Percentiles rank a stretch among this genome's conserved stretches.
Evolutionary conservation across 139 green algal genomes (phyloP).

Genomic region (Spirogloea muscicola): DNA sequence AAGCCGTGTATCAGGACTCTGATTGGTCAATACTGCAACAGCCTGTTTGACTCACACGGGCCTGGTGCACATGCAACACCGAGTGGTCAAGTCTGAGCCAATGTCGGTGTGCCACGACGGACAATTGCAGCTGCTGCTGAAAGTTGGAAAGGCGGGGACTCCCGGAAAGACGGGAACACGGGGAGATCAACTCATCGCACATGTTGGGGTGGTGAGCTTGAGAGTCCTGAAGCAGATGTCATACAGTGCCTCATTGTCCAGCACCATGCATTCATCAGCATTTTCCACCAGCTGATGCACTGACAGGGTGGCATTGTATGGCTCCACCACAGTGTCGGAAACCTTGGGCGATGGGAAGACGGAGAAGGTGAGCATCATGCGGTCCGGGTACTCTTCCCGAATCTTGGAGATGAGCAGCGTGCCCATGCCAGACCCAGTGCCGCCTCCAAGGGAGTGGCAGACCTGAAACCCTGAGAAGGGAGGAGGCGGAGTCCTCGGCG

Average conservation of each 20-base stretch:
- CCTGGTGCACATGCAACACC: background rate
- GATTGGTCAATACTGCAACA: background rate
- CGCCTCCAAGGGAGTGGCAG: conserved; percentile 91
- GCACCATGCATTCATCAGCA: conserved; percentile 98
- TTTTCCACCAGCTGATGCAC: conserved; percentile 99
- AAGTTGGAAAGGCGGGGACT: background rate
- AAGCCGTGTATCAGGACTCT: background rate
- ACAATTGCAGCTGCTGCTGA: background rate
- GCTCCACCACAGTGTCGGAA: conserved; percentile 99
- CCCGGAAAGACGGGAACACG: background rate
- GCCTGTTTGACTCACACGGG: background rate
- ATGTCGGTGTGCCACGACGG: background rate
- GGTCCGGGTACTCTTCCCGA: conserved; percentile 94
- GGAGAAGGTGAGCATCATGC: conserved; percentile 99
- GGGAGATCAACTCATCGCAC: conserved; percentile 4
- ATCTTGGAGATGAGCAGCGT: conserved; percentile 98
- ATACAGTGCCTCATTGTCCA: conserved; percentile 98
- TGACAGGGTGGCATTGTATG: conserved; percentile 99
- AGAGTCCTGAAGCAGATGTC: conserved; percentile 99
- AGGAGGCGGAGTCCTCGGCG: background rate
- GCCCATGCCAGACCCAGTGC: conserved; percentile 96
- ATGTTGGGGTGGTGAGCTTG: conserved; percentile 97
- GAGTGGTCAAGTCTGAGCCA: conserved; percentile 9
- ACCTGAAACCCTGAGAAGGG: conserved; percentile 76
- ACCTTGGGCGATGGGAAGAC: conserved; percentile 98